A percentile compares a stretch with the other conserved stretches of the same genome.
These are phyloP conservation scores for Poteriospumella lacustris DNA, from an alignment of 108 stramenopile genomes.

Conservation along the genomic window DNA sequence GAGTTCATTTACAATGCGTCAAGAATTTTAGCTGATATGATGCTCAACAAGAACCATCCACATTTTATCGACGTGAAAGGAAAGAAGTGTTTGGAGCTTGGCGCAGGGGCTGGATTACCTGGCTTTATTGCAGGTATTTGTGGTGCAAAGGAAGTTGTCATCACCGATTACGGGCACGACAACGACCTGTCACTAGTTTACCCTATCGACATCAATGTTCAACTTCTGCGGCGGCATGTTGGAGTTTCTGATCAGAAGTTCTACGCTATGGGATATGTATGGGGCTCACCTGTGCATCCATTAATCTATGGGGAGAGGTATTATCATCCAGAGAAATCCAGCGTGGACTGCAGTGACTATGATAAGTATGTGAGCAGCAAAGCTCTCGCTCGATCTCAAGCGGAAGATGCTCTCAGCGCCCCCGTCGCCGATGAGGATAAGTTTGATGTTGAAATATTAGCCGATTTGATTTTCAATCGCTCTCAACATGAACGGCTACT, in stretches of 20 bases:
- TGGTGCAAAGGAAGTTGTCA: neutral
- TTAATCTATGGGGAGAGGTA: neutral
- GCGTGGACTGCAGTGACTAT: neutral
- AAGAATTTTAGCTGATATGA: neutral
- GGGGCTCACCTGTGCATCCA: neutral
- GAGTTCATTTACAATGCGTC: constrained; percentile 40
- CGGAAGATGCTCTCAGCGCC: neutral
- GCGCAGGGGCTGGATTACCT: constrained; percentile 42
- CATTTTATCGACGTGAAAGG: constrained; percentile 17
- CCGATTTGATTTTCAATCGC: constrained; percentile 42
- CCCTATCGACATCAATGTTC: neutral
- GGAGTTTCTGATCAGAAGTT: neutral
- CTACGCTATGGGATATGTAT: neutral
- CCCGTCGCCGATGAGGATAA: neutral
- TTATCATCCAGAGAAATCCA: neutral
- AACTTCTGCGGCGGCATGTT: neutral
- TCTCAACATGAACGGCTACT: neutral
- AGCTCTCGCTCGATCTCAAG: neutral
- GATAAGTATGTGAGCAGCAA: neutral
- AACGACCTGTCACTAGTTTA: neutral
- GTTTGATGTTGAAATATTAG: constrained; percentile 37
- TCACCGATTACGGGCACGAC: constrained; percentile 6
- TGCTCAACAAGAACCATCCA: neutral
- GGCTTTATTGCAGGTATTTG: constrained; percentile 31
- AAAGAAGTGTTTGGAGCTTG: constrained; percentile 34